Evolutionary conservation across 345 rosid genomes (phyloP), one percentile per base, ranked within the genome.

Genomic region (thale cress (Arabidopsis thaliana)): DNA sequence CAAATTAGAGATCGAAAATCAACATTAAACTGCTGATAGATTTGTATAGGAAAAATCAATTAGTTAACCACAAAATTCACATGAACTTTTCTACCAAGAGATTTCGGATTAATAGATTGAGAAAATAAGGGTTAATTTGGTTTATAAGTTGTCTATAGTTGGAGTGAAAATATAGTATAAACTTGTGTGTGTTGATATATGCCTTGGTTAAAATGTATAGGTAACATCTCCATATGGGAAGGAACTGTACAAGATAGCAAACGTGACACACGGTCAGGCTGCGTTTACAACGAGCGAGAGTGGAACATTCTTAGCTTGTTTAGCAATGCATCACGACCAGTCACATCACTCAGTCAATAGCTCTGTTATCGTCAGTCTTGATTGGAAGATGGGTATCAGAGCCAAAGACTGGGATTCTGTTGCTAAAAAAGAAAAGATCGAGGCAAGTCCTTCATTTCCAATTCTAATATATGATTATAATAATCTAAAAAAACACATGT

Each of bases 161-260:
- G 41, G 41, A 33, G 16, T 59, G 3, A 36, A 33, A 30, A 34
- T 25, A 66, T n/a, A 49, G 32, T n/a, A 28, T 28, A 28, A 28
- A 28, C 4, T 28, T 28, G 32, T 28, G 30, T 28, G 32, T 28
- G 4, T 3, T 28, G 32, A 28, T 28, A 28, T 28, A 28, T 28
- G 32, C 32, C 9, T 64, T 59, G 44, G 44, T 34, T n/a, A 46
- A 64, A 62, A 59, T 70, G 44, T 67, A 28, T 28, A 93, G 97
- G 98, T 91, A 53, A 80, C 91, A 72, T 88, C 97, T 14, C 93
- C 98, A 8, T 84, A 65, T 59, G 97, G 94, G 55, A 89, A 84
- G 75, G 89, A 85, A 78, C 81, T 91, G 45, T 86, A 89, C 80
- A 87, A 87, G 53, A 67, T 42, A 24, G 84, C 81, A 60, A 93